Evolutionary conservation across 2,329 filamentous ascomycete genomes (phyloP), one percentile per base, ranked within the genome.

Genomic region (Trichophyton equinum): DNA sequence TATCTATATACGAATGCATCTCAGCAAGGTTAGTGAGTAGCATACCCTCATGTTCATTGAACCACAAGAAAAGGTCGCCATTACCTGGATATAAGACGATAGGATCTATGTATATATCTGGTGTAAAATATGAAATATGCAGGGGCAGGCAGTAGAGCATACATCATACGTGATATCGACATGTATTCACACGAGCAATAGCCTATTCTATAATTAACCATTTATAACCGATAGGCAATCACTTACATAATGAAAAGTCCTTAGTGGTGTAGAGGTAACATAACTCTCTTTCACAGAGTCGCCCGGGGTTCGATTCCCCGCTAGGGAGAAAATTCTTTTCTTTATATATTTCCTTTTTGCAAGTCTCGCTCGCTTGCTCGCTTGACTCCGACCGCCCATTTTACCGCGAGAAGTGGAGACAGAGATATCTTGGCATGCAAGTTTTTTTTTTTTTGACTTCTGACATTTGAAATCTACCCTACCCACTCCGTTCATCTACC

Each of bases 301-400:
- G 59, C 59, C 59, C 59, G 47, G 59, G 59, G 59, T 60, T 60
- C 59, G 59, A 60, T 60, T 60, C 58, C 58, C 58, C 44, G 58
- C 58, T 49, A 25, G 36, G 22, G 30, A 36, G 30, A 60, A 27
- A 30, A 7, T 30, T 30, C 20, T 49, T 49, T n/a, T 49, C 25
- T 46, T 44, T 18, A 18, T 44, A 44, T n/a, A 47, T 22, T 9
- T 47, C 3, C 3, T 40, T 25, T 47, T 47, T 6, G 5, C 4
- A 27, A 27, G 25, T 27, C 25, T 18, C 25, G 6, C 25, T 27
- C 25, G 3, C 18, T 8, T 13, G n/a, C 6, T 22, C 44, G 7
- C 20, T 47, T 47, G 18, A 20, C 20, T 18, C n/a, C 22, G 20
- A 3, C 11, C 8, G 20, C 9, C 18, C 20, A 22, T 22, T 47